phyloP scores from a whole-genome alignment of 306 rosid species.

The Inga leiocalycina region DNA sequence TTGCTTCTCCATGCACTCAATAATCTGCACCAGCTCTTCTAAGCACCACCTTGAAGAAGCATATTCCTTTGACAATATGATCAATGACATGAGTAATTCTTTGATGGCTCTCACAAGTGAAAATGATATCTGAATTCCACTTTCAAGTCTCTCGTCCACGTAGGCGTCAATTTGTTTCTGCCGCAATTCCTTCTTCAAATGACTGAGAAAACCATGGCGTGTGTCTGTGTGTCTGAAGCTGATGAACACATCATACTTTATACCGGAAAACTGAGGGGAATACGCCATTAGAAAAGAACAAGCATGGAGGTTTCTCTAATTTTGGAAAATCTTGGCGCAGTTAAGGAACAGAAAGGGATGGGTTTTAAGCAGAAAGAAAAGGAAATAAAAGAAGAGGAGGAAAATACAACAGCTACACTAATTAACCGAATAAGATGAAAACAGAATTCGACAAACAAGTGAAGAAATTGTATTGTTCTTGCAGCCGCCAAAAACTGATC shows the following conservation, averaged over 20 bases:
- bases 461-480: background rate
- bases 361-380: background rate
- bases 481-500: background rate
- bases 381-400: background rate
- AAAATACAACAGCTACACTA: background rate
- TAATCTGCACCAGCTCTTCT: conserved; percentile 11
- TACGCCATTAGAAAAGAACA: background rate
- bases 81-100: background rate
- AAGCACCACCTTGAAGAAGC: conserved; percentile 20
- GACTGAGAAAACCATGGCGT: background rate
- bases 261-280: background rate
- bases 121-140: conserved; percentile 5
- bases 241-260: background rate
- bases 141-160: background rate
- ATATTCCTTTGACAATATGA: conserved; percentile 13
- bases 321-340: background rate
- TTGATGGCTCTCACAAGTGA: conserved; percentile 4
- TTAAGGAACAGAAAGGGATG: background rate
- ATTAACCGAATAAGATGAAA: background rate
- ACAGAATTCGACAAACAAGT: background rate
- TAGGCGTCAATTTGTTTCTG: conserved; percentile 3
- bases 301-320: background rate
- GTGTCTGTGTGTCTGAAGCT: conserved; percentile 9
- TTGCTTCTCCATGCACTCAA: background rate
- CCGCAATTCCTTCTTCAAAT: background rate